Percentiles rank a stretch among this genome's conserved stretches.
Conservation (phyloP, 176 grass and related monocot species). For the Hsuehochloa calcarea region DNA sequence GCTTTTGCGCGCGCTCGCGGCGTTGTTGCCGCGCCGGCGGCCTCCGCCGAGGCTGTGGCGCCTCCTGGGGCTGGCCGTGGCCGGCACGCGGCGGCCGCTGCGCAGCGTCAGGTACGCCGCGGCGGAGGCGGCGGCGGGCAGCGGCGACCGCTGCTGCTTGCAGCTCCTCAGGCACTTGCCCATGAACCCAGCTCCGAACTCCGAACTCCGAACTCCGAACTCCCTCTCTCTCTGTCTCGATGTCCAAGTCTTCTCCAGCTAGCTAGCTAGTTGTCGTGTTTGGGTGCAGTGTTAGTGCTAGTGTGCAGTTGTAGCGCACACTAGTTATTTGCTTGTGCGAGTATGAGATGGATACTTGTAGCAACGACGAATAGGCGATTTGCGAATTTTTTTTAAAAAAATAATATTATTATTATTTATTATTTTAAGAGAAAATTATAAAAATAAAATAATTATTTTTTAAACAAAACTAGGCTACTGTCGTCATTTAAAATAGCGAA, state of each 20-base stretch:
- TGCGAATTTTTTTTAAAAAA: no score
- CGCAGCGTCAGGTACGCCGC: slow-evolving; percentile 36
- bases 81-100: slow-evolving; percentile 40
- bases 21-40: not conserved
- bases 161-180: slow-evolving; percentile 44
- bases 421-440: no score
- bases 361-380: not conserved
- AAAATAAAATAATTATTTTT: no score
- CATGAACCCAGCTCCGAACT: not conserved
- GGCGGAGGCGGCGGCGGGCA: not conserved
- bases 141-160: not conserved
- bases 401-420: no score
- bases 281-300: not conserved
- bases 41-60: not conserved
- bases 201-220: no score
- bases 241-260: not conserved
- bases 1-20: not conserved
- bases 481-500: no score
- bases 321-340: not conserved
- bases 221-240: not conserved
- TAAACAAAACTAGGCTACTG: no score
- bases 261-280: not conserved
- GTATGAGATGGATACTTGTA: not conserved
- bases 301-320: not conserved
- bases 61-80: not conserved